phyloP scores from a whole-genome alignment of 1,284 basidiomycete species.

The Trichosporon sp. region DNA sequence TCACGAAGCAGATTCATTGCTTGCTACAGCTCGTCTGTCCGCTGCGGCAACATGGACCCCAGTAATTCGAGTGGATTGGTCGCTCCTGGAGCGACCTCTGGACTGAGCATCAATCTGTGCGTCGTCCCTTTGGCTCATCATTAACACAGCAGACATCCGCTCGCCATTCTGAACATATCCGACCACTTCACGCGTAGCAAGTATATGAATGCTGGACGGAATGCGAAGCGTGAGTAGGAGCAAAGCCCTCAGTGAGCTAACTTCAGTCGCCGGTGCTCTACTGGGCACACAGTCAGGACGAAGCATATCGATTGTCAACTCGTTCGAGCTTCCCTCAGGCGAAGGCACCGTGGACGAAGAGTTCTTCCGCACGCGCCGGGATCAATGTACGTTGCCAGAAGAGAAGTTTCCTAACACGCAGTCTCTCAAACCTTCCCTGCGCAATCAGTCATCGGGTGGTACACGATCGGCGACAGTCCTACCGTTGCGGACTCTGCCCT shows the following conservation, averaged over 20 bases:
- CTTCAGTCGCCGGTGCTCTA: constrained; percentile 78
- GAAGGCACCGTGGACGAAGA: constrained; percentile 58
- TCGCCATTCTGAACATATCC: constrained; percentile 93
- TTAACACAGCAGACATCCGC: constrained; percentile 65
- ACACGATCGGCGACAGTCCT: constrained; percentile 71
- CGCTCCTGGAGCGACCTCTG: constrained; percentile 27
- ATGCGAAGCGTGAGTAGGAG: constrained; percentile 3
- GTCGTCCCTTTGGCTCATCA: constrained; percentile 1
- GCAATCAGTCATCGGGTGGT: constrained; percentile 95
- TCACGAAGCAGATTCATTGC: neutral
- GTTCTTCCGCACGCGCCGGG: constrained; percentile 73
- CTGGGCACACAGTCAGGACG: constrained; percentile 91
- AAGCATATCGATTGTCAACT: constrained; percentile 93
- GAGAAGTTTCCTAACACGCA: constrained; percentile 40
- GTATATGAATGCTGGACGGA: neutral
- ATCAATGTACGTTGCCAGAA: constrained; percentile 68
- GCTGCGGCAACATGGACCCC: neutral
- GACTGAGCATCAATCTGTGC: constrained; percentile 42
- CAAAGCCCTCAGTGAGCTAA: neutral
- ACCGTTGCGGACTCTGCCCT: constrained; percentile 67
- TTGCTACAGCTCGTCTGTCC: too few relatives aligned
- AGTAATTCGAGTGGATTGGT: constrained; percentile 1
- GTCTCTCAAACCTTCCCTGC: constrained; percentile 98
- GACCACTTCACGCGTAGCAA: constrained; percentile 84
- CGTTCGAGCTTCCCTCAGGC: constrained; percentile 71